Base-by-base conservation (phyloP, 176 grass and related monocot genomes). In the Avena insularis region DNA sequence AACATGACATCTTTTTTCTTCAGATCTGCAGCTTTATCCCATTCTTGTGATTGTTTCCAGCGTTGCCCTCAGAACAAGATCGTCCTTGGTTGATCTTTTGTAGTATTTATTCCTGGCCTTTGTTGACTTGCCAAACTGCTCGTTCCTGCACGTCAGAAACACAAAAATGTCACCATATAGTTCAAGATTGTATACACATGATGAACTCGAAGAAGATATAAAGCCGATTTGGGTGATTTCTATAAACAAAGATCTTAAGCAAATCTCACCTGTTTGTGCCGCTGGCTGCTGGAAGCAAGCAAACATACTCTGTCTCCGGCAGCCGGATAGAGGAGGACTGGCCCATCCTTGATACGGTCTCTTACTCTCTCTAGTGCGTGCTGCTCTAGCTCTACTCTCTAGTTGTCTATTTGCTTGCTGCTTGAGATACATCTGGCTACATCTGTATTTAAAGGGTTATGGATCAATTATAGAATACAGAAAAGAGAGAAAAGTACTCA, bases 1-100 rank as follows among this genome's bases (percentile, higher is more conserved):
- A 9, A 47, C 8, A 47, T 47, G 45, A 9, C 45, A 47, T 47
- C 45, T 47, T 47, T 47, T 47, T 9, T 47, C 45, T 47, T 47
- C 45, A 47, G 45, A 47, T 47, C 9, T 47, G 45, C 45, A 47
- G 6, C 45, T 9, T 69, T n/a, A 85, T 21, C 45, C 54, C 1
- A 81, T 93, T 59, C 85, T 85, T 17, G 86, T 78, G 47, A 77
- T 81, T 3, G 35, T 14, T 25, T 86, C 84, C 45, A 78, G 29
- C 0, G 80, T 90, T 25, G 93, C 94, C 88, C 87, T 89, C 0
- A 91, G 90, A 58, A 94, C 88, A 3, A 89, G 90, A 17, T 92
- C 86, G 48, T 93, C 90, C 65, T 85, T 46, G 71, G 40, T 83
- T 0, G 58, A 77, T 0, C 82, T 74, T 0, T 35, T 46, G 75